Conservation (phyloP, 306 rosid genomes). For the Rosa rugosa region DNA sequence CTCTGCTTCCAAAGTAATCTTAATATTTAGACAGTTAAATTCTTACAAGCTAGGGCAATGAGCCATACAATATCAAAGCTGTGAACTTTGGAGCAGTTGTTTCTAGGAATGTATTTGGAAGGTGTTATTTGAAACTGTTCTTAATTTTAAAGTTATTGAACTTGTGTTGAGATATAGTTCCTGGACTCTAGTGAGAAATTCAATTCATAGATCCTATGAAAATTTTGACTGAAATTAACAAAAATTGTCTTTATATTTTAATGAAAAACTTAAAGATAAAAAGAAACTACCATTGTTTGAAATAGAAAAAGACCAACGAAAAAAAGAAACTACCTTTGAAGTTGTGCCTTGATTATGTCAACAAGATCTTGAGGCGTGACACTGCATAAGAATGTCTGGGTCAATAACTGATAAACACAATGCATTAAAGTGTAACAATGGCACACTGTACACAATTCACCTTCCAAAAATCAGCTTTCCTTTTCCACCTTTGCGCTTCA, state of each 20-base stretch:
- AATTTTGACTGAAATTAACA: background rate
- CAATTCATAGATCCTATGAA: background rate
- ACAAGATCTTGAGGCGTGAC: constrained; percentile 96
- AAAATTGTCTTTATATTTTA: background rate
- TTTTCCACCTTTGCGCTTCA: constrained; percentile 95
- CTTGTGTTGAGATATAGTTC: background rate
- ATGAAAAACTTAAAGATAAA: background rate
- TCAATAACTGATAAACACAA: constrained; percentile 27
- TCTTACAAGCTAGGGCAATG: background rate
- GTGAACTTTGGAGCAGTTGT: background rate
- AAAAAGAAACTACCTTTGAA: constrained; percentile 57
- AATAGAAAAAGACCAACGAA: background rate
- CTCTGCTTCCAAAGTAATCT: background rate
- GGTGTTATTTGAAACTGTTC: background rate
- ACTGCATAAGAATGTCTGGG: constrained; percentile 42
- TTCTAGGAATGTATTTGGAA: background rate
- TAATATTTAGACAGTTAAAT: background rate
- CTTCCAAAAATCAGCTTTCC: constrained; percentile 95
- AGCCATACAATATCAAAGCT: background rate
- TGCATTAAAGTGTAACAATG: constrained; percentile 4
- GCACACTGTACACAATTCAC: constrained; percentile 35
- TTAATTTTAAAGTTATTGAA: background rate
- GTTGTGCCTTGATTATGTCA: constrained; percentile 96
- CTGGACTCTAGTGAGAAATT: background rate
- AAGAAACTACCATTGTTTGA: constrained; percentile 47